Conservation (phyloP, 2,329 filamentous ascomycete genomes). For the Ciborinia camelliae region DNA sequence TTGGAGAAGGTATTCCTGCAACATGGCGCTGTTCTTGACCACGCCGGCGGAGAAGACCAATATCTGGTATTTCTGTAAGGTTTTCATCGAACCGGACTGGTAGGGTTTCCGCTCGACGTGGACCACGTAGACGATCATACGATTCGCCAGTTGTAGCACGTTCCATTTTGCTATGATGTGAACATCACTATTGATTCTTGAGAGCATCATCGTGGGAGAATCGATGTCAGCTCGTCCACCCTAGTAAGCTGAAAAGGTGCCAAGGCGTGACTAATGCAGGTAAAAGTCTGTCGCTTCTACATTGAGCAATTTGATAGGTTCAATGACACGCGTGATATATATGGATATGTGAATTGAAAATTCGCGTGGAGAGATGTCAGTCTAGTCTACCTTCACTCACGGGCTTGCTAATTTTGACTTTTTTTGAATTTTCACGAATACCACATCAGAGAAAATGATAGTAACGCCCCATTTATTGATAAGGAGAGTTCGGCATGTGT, state of each 20-base stretch:
- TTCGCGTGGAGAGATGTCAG: neutral
- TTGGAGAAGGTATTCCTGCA: neutral
- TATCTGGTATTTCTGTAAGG: neutral
- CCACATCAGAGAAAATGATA: neutral
- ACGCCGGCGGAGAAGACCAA: neutral
- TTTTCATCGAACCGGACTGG: conserved; percentile 7
- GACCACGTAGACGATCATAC: neutral
- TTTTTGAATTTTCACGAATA: too few relatives aligned
- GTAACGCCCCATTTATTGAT: neutral
- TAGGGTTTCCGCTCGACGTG: conserved; percentile 1
- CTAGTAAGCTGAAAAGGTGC: conserved; percentile 10
- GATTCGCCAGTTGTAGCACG: neutral
- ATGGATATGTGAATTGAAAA: neutral
- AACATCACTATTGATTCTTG: neutral
- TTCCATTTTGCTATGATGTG: neutral
- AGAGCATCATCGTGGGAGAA: neutral
- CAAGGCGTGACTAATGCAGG: neutral
- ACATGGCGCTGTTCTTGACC: neutral
- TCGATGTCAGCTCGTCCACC: conserved; percentile 3
- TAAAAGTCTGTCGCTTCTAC: too few relatives aligned
- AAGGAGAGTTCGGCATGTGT: neutral
- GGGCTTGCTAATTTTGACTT: neutral
- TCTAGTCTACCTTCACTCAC: too few relatives aligned
- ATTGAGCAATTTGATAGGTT: neutral
- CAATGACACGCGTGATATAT: too few relatives aligned